These are phyloP conservation scores for Gnomoniopsis smithogilvyi DNA, from an alignment of 2,329 filamentous ascomycete species.

Conservation along the genomic window DNA sequence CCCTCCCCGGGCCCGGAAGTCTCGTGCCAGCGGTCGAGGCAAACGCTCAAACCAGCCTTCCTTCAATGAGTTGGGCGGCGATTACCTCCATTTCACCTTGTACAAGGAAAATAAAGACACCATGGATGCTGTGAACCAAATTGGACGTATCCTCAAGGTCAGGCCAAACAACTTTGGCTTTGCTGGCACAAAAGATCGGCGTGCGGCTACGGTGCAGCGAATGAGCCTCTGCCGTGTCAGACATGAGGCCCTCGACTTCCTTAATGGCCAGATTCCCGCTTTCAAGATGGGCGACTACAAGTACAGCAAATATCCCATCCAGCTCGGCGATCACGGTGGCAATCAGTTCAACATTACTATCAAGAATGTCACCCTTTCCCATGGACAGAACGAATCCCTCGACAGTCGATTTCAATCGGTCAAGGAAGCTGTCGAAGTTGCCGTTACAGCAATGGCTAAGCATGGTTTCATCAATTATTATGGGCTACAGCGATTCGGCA, in stretches of 20 bases:
- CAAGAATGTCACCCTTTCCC: conserved; percentile 71
- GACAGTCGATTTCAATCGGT: conserved; percentile 42
- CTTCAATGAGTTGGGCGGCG: conserved; percentile 45
- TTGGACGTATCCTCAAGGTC: conserved; percentile 70
- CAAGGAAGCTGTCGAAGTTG: conserved; percentile 49
- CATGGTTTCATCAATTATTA: conserved; percentile 97
- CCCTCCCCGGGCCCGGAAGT: conserved; percentile 42
- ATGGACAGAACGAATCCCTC: conserved; percentile 41
- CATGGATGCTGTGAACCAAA: conserved; percentile 80
- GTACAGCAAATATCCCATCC: conserved; percentile 67
- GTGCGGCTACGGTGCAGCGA: conserved; percentile 81
- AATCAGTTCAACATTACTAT: conserved; percentile 94
- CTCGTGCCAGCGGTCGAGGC: conserved; percentile 31
- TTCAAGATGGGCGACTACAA: conserved; percentile 76
- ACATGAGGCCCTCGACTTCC: conserved; percentile 57
- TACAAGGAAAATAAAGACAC: conserved; percentile 98
- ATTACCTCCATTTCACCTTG: conserved; percentile 85
- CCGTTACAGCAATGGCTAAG: conserved; percentile 64
- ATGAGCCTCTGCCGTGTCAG: conserved; percentile 60
- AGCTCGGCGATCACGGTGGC: conserved; percentile 78
- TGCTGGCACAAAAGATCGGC: conserved; percentile 87
- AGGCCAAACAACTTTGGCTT: conserved; percentile 71
- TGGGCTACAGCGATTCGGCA: conserved; percentile 94
- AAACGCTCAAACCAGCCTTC: conserved; percentile 13
- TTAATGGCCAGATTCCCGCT: conserved; percentile 63